Evolutionary conservation across 805 yeast species (phyloP).

Genomic region (Danielia oregonensis): DNA sequence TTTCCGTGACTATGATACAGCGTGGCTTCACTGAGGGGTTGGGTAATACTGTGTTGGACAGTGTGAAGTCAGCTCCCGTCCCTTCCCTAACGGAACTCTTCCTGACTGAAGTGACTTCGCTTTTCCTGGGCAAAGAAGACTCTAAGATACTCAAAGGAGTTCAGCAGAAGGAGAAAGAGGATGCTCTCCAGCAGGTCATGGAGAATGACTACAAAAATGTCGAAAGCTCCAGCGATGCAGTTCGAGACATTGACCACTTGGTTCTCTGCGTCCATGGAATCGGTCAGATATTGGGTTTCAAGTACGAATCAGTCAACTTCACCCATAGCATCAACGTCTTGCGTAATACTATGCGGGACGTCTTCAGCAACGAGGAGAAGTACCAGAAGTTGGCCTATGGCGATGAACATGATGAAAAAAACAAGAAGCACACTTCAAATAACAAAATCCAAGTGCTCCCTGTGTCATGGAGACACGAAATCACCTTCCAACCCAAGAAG

Average conservation of each 20-base stretch:
- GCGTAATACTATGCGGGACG: slow-evolving; percentile 52
- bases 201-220: slow-evolving; percentile 9
- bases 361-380: slow-evolving; percentile 37
- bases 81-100: slow-evolving; percentile 31
- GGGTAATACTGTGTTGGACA: slow-evolving; percentile 28
- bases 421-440: slow-evolving; percentile 25
- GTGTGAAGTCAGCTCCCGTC: slow-evolving; percentile 28
- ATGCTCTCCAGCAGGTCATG: slow-evolving; percentile 10
- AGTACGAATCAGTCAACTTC: slow-evolving; percentile 79
- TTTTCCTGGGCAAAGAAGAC: slow-evolving; percentile 12
- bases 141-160: slow-evolving; percentile 6
- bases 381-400: slow-evolving; percentile 34
- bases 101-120: slow-evolving; percentile 23
- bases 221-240: slow-evolving; percentile 1
- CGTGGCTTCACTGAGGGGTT: slow-evolving; percentile 47
- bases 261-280: slow-evolving; percentile 93
- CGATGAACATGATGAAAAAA: slow-evolving; percentile 15
- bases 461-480: slow-evolving; percentile 83
- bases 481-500: slow-evolving; percentile 55
- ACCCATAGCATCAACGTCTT: slow-evolving; percentile 76
- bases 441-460: slow-evolving; percentile 82
- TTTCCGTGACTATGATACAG: slow-evolving; percentile 47
- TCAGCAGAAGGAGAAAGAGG: slow-evolving; percentile 14
- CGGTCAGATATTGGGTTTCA: slow-evolving; percentile 81
- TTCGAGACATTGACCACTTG: slow-evolving; percentile 51